Base-by-base conservation (phyloP, 2,329 filamentous ascomycete species). In the Xylariaceae sp. region DNA sequence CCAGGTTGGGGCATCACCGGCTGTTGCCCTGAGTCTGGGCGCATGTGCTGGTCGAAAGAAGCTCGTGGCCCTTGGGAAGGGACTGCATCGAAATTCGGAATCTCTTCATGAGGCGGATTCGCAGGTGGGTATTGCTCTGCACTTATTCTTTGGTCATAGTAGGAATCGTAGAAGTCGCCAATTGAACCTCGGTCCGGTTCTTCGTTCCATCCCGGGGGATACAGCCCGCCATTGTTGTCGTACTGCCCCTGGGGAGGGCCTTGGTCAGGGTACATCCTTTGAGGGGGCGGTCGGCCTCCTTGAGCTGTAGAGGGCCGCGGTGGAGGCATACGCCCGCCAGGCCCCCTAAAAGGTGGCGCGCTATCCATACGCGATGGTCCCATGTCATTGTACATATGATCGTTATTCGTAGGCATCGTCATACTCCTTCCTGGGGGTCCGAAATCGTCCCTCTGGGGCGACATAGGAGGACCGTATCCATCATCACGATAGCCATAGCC, bases 341-440 rank as follows among this genome's bases (percentile, higher is more conserved):
- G 73, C 7, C 74, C 77, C 9, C 23, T 26, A 62, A 77, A 78
- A 47, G 79, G 79, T 1, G 81, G 77, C 42, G 74, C 77, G 45
- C 76, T 78, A 42, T 78, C 80, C 54, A 71, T 71, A 26, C 76
- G 74, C 40, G 65, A 67, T 26, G 70, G 74, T 29, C 69, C 66
- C 19, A 68, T 69, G 12, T 60, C 68, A 47, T 72, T 68, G 6
- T 66, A 67, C 70, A 75, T 75, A 32, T 75, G 63, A 20, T 68
- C 65, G 10, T 79, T 75, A 52, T 81, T 77, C 2, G 76, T 70
- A 1, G 84, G 83, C 81, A 86, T 84, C 4, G 85, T 88, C 79
- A 81, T 83, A 54, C 84, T 87, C 63, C 85, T 77, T n/a, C 73
- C 67, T 7, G 81, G 82, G 2, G 81, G 78, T 0, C 75, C 81